These are phyloP conservation scores for Calycina marina DNA, from an alignment of 2,329 filamentous ascomycete genomes.

Conservation along the genomic window DNA sequence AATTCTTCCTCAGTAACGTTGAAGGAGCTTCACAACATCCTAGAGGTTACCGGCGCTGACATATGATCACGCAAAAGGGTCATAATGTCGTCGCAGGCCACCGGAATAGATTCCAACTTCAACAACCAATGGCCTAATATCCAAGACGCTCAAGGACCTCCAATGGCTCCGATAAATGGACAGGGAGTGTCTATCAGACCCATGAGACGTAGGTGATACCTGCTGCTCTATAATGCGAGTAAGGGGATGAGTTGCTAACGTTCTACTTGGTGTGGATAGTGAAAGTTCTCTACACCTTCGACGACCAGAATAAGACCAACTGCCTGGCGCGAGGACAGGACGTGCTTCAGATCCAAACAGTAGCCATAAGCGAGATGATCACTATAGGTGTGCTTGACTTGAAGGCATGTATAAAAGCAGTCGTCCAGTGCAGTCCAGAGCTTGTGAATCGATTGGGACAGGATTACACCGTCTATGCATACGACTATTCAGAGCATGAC, in stretches of 20 bases:
- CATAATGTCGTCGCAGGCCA: conserved; percentile 18
- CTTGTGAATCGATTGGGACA: conserved; percentile 54
- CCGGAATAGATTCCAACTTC: too few relatives aligned
- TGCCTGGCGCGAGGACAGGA: conserved; percentile 80
- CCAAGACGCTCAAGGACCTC: conserved; percentile 10
- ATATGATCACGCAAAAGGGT: conserved; percentile 7
- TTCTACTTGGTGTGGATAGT: conserved; percentile 40
- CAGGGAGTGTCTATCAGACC: conserved; percentile 32
- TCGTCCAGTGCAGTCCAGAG: conserved; percentile 70
- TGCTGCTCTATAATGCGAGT: too few relatives aligned
- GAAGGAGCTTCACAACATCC: too few relatives aligned
- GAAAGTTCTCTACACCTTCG: conserved; percentile 94
- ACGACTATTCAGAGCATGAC: conserved; percentile 92
- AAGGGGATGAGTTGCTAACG: too few relatives aligned
- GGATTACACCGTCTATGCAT: conserved; percentile 93
- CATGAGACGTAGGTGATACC: conserved; percentile 49
- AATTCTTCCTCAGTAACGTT: too few relatives aligned
- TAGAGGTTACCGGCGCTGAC: too few relatives aligned
- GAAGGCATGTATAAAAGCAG: conserved; percentile 71
- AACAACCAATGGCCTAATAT: conserved; percentile 10
- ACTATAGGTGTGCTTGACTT: conserved; percentile 82
- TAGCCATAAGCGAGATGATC: conserved; percentile 63
- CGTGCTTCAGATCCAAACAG: conserved; percentile 63
- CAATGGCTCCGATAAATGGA: conserved; percentile 23
- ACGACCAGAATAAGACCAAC: conserved; percentile 74